phyloP scores from a whole-genome alignment of 192 early-diverging fungal species.

The Podila verticillata region DNA sequence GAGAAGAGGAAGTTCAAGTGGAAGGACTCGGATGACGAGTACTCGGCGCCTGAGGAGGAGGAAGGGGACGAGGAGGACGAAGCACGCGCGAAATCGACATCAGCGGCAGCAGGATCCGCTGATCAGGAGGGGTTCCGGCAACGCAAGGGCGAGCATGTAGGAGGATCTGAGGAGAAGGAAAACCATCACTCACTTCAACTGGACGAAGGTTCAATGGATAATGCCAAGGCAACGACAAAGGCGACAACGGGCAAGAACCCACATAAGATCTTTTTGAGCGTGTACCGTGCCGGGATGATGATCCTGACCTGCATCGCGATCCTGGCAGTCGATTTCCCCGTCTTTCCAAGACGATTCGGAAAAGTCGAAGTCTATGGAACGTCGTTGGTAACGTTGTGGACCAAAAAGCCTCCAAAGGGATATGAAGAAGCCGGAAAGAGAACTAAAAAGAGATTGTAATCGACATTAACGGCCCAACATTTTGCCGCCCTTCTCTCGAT shows the following conservation, averaged over 20 bases:
- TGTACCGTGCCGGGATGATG: slow-evolving; percentile 83
- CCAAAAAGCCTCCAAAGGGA: too few relatives aligned
- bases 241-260: slow-evolving; percentile 8
- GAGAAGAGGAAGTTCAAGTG: slow-evolving; percentile 48
- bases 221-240: neutral
- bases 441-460: neutral
- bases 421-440: neutral
- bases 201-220: neutral
- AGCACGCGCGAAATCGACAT: neutral
- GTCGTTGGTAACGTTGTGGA: slow-evolving; percentile 69
- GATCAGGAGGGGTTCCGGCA: slow-evolving; percentile 33
- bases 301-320: slow-evolving; percentile 86
- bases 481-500: neutral
- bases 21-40: slow-evolving; percentile 45
- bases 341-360: slow-evolving; percentile 89
- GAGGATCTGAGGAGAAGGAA: neutral
- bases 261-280: slow-evolving; percentile 67
- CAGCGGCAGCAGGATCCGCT: neutral
- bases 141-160: slow-evolving; percentile 14
- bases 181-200: slow-evolving; percentile 19
- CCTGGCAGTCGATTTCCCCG: slow-evolving; percentile 92
- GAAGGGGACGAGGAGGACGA: slow-evolving; percentile 1
- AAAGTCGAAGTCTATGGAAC: slow-evolving; percentile 93
- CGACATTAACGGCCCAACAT: too few relatives aligned
- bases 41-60: slow-evolving; percentile 19